These are phyloP conservation scores for Chrysoporthe puriensis DNA, from an alignment of 2,329 filamentous ascomycete genomes.

Conservation along the genomic window DNA sequence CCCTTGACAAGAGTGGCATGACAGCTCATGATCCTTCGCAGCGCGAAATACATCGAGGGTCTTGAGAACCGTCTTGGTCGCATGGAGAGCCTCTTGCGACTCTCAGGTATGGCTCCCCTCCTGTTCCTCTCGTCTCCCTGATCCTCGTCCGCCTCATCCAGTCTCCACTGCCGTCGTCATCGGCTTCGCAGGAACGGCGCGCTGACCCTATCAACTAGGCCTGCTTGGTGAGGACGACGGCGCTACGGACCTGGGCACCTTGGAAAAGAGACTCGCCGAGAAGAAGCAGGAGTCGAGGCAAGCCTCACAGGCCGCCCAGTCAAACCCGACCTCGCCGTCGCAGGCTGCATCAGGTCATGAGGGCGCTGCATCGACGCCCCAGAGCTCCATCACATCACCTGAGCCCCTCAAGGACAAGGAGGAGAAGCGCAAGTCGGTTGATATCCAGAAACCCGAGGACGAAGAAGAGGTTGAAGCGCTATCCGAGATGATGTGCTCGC, in stretches of 20 bases:
- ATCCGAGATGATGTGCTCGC: slow-evolving; percentile 98
- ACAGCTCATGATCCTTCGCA: slow-evolving; percentile 40
- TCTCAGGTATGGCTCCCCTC: slow-evolving; percentile 64
- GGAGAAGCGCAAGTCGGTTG: slow-evolving; percentile 41
- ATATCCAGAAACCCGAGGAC: slow-evolving; percentile 42
- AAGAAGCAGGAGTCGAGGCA: slow-evolving; percentile 57
- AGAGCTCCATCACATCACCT: slow-evolving; percentile 60
- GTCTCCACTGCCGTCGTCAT: slow-evolving; percentile 1
- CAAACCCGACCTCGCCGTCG: slow-evolving; percentile 57
- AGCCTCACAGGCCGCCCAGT: slow-evolving; percentile 50
- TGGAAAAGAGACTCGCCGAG: slow-evolving; percentile 76
- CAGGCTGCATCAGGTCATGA: slow-evolving; percentile 50
- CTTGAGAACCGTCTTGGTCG: slow-evolving; percentile 92
- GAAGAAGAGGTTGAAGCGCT: slow-evolving; percentile 81
- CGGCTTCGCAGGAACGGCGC: slow-evolving; percentile 33
- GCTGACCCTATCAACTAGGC: slow-evolving; percentile 46
- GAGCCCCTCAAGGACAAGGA: slow-evolving; percentile 46
- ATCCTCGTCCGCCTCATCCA: slow-evolving; percentile 2
- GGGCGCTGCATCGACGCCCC: slow-evolving; percentile 50
- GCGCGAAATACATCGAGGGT: slow-evolving; percentile 96
- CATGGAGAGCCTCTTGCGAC: slow-evolving; percentile 88
- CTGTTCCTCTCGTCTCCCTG: neutral
- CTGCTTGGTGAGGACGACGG: slow-evolving; percentile 85
- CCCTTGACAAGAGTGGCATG: neutral
- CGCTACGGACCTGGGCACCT: slow-evolving; percentile 81